Evolutionary conservation across 1,284 basidiomycete genomes (phyloP).

Genomic region (Phlebopus sp.): DNA sequence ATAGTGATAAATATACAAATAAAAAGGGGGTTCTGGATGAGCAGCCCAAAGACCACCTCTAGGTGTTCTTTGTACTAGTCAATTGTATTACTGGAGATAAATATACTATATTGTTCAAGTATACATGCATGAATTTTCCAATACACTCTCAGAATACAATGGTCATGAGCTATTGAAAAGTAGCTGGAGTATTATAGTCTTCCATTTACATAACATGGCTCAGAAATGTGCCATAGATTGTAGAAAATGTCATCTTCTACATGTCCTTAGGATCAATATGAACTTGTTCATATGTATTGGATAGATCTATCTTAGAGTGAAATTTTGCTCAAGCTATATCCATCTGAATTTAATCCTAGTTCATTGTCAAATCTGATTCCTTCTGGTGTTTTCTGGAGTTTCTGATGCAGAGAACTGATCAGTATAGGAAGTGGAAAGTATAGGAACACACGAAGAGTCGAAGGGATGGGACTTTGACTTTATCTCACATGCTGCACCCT

Average conservation of each 20-base stretch:
- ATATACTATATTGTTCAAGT: conserved; percentile 37
- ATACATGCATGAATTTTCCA: conserved; percentile 28
- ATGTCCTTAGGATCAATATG: conserved; percentile 19
- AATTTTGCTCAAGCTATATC: conserved; percentile 24
- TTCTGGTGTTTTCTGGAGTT: no score
- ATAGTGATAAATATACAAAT: no score
- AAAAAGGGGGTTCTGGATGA: no score
- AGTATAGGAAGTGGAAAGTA: no score
- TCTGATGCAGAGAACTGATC: no score
- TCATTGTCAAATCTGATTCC: no score
- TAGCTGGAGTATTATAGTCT: conserved; percentile 33
- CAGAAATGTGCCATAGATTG: conserved; percentile 20
- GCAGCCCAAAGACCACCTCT: conserved; percentile 18
- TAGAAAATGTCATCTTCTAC: conserved; percentile 9
- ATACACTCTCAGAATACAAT: conserved; percentile 30
- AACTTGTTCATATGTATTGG: conserved; percentile 37
- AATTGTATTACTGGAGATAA: conserved; percentile 28
- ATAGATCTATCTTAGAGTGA: conserved; percentile 25
- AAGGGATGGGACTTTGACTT: no score
- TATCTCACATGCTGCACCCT: no score
- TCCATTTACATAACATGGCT: conserved; percentile 37
- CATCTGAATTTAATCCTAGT: conserved; percentile 30
- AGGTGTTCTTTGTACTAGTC: conserved; percentile 32
- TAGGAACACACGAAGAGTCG: no score
- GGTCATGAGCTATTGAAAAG: conserved; percentile 34